A percentile compares a stretch with the other conserved stretches of the same genome.
Conservation (phyloP, 2,329 filamentous ascomycete genomes). For the Aspergillus ibericus region DNA sequence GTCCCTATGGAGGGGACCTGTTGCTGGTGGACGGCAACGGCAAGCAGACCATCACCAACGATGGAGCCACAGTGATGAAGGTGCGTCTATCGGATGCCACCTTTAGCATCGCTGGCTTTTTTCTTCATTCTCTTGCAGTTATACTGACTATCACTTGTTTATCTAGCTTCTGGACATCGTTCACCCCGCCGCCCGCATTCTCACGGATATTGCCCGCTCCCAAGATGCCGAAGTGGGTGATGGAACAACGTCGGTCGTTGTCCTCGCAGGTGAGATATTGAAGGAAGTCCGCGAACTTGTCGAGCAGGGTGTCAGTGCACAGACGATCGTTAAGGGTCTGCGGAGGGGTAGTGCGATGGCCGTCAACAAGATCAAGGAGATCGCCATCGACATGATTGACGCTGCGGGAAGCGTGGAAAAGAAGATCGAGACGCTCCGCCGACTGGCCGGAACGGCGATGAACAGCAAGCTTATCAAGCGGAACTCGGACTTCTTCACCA, state of each 20-base stretch:
- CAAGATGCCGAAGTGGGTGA: constrained; percentile 99
- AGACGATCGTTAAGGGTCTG: constrained; percentile 95
- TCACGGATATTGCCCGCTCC: constrained; percentile 96
- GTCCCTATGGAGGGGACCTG: constrained; percentile 94
- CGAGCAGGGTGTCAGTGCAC: constrained; percentile 93
- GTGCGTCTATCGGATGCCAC: constrained; percentile 48
- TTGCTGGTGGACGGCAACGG: constrained; percentile 96
- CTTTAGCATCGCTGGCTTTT: neutral
- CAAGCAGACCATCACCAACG: constrained; percentile 96
- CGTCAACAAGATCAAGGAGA: constrained; percentile 98
- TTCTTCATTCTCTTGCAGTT: no score
- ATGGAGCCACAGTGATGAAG: constrained; percentile 99
- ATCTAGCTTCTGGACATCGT: constrained; percentile 91
- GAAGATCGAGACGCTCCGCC: constrained; percentile 81
- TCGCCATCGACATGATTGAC: constrained; percentile 67
- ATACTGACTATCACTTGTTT: constrained; percentile 10
- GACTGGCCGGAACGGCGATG: constrained; percentile 94
- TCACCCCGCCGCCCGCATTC: constrained; percentile 92
- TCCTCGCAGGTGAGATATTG: constrained; percentile 93
- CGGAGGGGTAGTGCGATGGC: constrained; percentile 85
- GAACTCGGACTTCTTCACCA: constrained; percentile 95
- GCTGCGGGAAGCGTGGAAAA: constrained; percentile 80
- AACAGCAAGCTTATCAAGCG: constrained; percentile 99
- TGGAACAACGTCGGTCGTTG: constrained; percentile 95
- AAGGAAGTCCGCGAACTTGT: constrained; percentile 97